Evolutionary conservation across 257 asterid genomes (phyloP).

Genomic region (Asclepias syriaca): DNA sequence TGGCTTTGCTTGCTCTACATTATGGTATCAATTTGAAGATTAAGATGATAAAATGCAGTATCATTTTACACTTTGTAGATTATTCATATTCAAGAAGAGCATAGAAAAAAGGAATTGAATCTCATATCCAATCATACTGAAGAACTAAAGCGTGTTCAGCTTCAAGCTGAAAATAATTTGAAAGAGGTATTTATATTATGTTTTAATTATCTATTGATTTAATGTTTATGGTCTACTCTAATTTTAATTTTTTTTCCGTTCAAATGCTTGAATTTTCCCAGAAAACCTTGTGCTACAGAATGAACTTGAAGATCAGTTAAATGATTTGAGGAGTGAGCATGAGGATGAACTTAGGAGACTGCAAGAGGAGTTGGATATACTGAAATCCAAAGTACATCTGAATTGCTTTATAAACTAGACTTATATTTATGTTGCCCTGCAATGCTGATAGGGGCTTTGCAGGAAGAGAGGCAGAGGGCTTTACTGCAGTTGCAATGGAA

Average conservation of each 20-base stretch:
- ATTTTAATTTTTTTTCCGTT: not conserved
- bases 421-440: conserved; percentile 16
- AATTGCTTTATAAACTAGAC: conserved; percentile 9
- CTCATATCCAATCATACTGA: conserved; percentile 61
- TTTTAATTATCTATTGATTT: not conserved
- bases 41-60: conserved; percentile 18
- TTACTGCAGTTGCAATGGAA: conserved; percentile 93
- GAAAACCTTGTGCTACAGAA: conserved; percentile 67
- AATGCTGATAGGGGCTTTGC: conserved; percentile 23
- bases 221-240: conserved; percentile 10
- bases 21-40: not conserved
- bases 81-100: conserved; percentile 60
- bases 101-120: conserved; percentile 47
- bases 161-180: conserved; percentile 75
- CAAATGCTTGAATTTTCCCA: conserved; percentile 25
- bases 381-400: conserved; percentile 62
- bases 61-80: conserved; percentile 39
- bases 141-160: conserved; percentile 54
- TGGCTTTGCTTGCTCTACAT: conserved; percentile 2
- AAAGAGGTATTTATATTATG: conserved; percentile 53
- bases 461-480: conserved; percentile 95
- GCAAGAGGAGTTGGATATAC: conserved; percentile 82
- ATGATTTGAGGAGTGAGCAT: conserved; percentile 80
- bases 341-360: conserved; percentile 79
- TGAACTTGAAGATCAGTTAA: conserved; percentile 79